Evolutionary conservation across 306 rosid genomes (phyloP).

Genomic region (Abrus pulchellus): DNA sequence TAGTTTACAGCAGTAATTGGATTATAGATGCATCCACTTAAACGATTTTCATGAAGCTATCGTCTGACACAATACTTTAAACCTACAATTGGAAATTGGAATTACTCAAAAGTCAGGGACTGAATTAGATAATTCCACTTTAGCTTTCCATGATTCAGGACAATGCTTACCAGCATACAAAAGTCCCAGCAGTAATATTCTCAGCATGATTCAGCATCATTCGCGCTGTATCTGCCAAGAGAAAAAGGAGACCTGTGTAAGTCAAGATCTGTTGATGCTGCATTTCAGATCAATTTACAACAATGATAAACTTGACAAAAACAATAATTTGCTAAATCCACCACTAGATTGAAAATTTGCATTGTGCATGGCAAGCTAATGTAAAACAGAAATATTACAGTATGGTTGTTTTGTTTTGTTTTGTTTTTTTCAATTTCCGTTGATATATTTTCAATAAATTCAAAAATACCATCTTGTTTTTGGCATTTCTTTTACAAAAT

Average conservation of each 20-base stretch:
- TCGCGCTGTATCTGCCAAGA: slow-evolving; percentile 71
- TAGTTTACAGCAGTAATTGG: not conserved
- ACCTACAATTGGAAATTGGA: not conserved
- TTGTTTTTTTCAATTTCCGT: not conserved
- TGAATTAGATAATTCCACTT: slow-evolving; percentile 15
- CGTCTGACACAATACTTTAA: not conserved
- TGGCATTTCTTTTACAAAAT: slow-evolving; percentile 8
- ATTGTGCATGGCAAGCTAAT: slow-evolving; percentile 12
- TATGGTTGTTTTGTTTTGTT: not conserved
- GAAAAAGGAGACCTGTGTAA: not conserved
- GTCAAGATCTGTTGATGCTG: slow-evolving; percentile 12
- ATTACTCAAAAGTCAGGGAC: not conserved
- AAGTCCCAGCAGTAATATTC: slow-evolving; percentile 64
- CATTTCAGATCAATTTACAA: slow-evolving; percentile 37
- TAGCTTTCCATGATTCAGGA: slow-evolving; percentile 24
- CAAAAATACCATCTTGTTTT: not conserved
- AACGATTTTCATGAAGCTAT: slow-evolving; percentile 5
- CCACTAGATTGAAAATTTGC: slow-evolving; percentile 7
- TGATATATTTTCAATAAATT: not conserved
- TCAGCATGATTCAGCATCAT: slow-evolving; percentile 73
- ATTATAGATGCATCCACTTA: not conserved
- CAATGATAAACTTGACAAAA: not conserved
- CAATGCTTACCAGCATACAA: slow-evolving; percentile 65
- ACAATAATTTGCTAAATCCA: slow-evolving; percentile 25
- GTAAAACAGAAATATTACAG: slow-evolving; percentile 33